A percentile compares a stretch with the other conserved stretches of the same genome.
phyloP scores from a whole-genome alignment of 2,329 filamentous ascomycete species.

The Decorospora gaudefroyi region DNA sequence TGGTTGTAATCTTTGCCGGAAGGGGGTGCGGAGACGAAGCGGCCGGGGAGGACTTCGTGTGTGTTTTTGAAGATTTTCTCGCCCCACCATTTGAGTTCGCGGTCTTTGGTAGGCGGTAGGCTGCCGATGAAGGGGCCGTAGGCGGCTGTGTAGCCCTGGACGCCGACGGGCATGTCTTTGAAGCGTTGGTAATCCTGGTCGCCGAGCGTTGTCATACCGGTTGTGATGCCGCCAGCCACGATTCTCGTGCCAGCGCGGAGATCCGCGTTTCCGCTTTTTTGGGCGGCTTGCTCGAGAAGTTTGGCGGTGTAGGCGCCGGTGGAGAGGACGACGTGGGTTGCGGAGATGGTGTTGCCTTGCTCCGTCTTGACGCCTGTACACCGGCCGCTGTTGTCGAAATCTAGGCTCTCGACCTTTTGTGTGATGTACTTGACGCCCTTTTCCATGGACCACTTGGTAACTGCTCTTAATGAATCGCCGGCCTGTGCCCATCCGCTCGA shows the following conservation, averaged over 20 bases:
- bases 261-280: slow-evolving; percentile 52
- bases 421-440: slow-evolving; percentile 64
- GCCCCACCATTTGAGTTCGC: slow-evolving; percentile 44
- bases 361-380: slow-evolving; percentile 45
- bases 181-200: slow-evolving; percentile 35
- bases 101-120: slow-evolving; percentile 41
- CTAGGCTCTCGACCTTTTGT: slow-evolving; percentile 56
- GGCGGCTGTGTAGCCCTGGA: slow-evolving; percentile 38
- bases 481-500: slow-evolving; percentile 68
- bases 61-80: slow-evolving; percentile 46
- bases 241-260: slow-evolving; percentile 60
- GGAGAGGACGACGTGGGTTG: slow-evolving; percentile 44
- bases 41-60: slow-evolving; percentile 52
- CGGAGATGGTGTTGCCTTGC: slow-evolving; percentile 36
- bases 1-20: slow-evolving; percentile 62
- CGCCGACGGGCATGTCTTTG: slow-evolving; percentile 44
- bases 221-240: slow-evolving; percentile 60
- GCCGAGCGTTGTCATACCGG: slow-evolving; percentile 54
- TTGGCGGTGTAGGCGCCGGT: slow-evolving; percentile 52
- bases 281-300: slow-evolving; percentile 55
- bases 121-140: slow-evolving; percentile 42
- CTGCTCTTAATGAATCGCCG: slow-evolving; percentile 59
- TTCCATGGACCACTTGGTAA: slow-evolving; percentile 59
- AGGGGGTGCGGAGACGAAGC: slow-evolving; percentile 62
- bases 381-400: slow-evolving; percentile 55